Evolutionary conservation across 208 protist species (phyloP).

Genomic region (Blastocrithidia nonstop): DNA sequence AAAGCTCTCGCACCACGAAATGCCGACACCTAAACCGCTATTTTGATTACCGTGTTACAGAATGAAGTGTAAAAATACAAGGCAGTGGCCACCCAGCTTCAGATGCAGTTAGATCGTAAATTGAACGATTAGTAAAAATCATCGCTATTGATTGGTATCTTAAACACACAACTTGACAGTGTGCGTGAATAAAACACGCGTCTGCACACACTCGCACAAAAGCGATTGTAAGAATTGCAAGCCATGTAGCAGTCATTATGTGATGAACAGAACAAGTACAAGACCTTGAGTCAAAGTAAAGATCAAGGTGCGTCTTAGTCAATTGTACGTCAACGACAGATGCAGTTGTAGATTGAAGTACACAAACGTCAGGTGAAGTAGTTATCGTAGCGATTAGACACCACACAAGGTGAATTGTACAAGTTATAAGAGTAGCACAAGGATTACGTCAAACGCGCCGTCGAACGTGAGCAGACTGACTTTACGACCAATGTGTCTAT

Average conservation of each 20-base stretch:
- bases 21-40: constrained; percentile 55
- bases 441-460: constrained; percentile 14
- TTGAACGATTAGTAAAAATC: constrained; percentile 72
- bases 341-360: constrained; percentile 59
- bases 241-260: constrained; percentile 27
- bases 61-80: constrained; percentile 64
- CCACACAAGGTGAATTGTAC: constrained; percentile 13
- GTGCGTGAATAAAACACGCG: constrained; percentile 64
- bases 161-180: constrained; percentile 76
- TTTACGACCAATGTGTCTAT: constrained; percentile 51
- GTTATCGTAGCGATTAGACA: constrained; percentile 23
- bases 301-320: constrained; percentile 25
- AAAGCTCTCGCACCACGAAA: constrained; percentile 1
- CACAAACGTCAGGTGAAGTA: constrained; percentile 49
- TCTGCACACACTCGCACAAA: constrained; percentile 28
- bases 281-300: constrained; percentile 18
- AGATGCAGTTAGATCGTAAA: constrained; percentile 38
- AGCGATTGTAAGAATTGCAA: constrained; percentile 24
- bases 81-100: constrained; percentile 31
- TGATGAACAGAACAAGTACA: constrained; percentile 16
- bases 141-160: constrained; percentile 57
- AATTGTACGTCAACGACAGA: constrained; percentile 43
- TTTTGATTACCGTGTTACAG: constrained; percentile 68
- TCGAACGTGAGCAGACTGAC: constrained; percentile 58
- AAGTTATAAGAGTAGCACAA: constrained; percentile 16